Conservation (phyloP, 1,284 basidiomycete genomes). For the Trichosporon ovoides region DNA sequence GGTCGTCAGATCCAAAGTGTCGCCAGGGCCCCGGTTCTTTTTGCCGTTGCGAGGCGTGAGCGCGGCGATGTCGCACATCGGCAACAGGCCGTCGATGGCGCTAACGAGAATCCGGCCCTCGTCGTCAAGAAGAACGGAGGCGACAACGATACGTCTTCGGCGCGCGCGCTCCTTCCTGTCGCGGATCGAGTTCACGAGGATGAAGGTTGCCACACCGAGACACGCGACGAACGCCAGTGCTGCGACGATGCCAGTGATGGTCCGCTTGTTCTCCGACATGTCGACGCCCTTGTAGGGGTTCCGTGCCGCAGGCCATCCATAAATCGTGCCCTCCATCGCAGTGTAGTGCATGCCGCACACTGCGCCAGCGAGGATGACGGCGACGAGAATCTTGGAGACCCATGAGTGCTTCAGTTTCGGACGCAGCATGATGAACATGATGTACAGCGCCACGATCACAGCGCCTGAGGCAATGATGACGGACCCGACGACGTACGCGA, state of each 20-base stretch:
- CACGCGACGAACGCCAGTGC: conserved; percentile 49
- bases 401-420: conserved; percentile 51
- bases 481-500: conserved; percentile 46
- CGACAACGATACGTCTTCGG: conserved; percentile 50
- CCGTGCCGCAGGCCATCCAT: conserved; percentile 33
- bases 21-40: background rate
- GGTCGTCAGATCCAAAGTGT: conserved; percentile 41
- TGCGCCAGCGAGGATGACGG: conserved; percentile 47
- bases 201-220: conserved; percentile 45
- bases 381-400: conserved; percentile 47
- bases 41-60: conserved; percentile 26
- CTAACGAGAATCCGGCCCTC: conserved; percentile 48
- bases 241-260: conserved; percentile 49
- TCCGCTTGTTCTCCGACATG: conserved; percentile 39
- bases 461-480: conserved; percentile 50
- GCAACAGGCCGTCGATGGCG: conserved; percentile 49
- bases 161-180: conserved; percentile 41
- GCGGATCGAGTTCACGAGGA: conserved; percentile 42
- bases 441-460: conserved; percentile 50
- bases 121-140: conserved; percentile 48
- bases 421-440: conserved; percentile 52
- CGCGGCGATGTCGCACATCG: conserved; percentile 49
- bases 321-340: conserved; percentile 42
- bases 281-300: conserved; percentile 22
- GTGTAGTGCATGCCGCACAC: conserved; percentile 50